Evolutionary conservation across 257 asterid species (phyloP).

Genomic region (Galeopsis tetrahit): DNA sequence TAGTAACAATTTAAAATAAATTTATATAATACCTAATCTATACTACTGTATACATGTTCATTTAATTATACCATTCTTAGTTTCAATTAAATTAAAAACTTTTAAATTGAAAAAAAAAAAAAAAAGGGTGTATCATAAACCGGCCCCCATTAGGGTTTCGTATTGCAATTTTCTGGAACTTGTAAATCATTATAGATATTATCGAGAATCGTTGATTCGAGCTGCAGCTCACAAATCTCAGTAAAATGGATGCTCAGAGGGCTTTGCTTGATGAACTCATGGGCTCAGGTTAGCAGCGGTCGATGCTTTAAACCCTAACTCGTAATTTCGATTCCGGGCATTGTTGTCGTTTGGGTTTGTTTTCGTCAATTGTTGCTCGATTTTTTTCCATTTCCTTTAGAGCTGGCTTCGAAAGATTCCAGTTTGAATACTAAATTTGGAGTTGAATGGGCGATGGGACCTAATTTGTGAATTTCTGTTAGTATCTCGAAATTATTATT

Average conservation of each 20-base stretch:
- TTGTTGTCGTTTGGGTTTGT: slow-evolving; percentile 1
- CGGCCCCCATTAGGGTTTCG: slow-evolving; percentile 30
- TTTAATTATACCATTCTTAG: too few species aligned
- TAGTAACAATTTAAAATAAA: too few species aligned
- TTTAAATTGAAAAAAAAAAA: not conserved
- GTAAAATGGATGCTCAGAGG: slow-evolving; percentile 87
- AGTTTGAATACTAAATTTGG: slow-evolving; percentile 14
- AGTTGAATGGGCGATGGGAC: not conserved
- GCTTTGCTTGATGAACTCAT: slow-evolving; percentile 94
- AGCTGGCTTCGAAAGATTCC: slow-evolving; percentile 21
- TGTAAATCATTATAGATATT: not conserved
- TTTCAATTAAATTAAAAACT: too few species aligned
- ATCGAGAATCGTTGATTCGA: not conserved
- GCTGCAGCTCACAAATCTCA: slow-evolving; percentile 25
- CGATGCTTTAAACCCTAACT: slow-evolving; percentile 32
- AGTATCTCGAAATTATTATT: not conserved
- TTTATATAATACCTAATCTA: too few species aligned
- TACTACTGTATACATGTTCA: too few species aligned
- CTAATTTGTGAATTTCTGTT: slow-evolving; percentile 12
- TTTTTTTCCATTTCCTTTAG: slow-evolving; percentile 2
- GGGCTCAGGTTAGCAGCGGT: slow-evolving; percentile 69
- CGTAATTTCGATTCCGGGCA: slow-evolving; percentile 9
- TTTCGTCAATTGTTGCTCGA: slow-evolving; percentile 25
- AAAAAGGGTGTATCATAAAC: slow-evolving; percentile 9
- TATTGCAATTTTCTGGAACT: slow-evolving; percentile 27